These are phyloP conservation scores for Eucalyptus cloeziana DNA, from an alignment of 345 rosid species.

Conservation along the genomic window DNA sequence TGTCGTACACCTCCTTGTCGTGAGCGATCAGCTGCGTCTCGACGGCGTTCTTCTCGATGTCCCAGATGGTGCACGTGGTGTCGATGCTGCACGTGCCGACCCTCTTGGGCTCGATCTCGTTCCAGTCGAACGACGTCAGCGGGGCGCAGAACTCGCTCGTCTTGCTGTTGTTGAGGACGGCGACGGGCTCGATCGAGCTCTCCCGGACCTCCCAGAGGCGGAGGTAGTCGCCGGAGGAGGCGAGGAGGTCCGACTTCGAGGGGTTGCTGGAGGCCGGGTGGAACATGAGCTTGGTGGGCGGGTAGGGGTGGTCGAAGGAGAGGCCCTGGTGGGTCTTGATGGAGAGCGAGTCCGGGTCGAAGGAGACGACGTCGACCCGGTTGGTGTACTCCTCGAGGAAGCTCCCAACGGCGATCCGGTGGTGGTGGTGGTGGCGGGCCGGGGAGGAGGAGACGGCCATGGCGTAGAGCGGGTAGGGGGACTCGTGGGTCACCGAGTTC, in stretches of 20 bases:
- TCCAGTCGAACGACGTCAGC: slow-evolving; percentile 93
- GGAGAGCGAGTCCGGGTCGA: slow-evolving; percentile 61
- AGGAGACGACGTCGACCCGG: slow-evolving; percentile 75
- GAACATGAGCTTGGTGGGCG: slow-evolving; percentile 86
- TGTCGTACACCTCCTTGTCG: slow-evolving; percentile 94
- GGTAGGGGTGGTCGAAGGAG: slow-evolving; percentile 90
- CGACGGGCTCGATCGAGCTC: slow-evolving; percentile 56
- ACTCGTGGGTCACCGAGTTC: slow-evolving; percentile 69
- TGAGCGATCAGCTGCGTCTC: slow-evolving; percentile 96
- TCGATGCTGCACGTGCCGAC: slow-evolving; percentile 90
- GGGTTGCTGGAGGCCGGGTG: slow-evolving; percentile 42
- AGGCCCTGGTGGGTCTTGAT: slow-evolving; percentile 60
- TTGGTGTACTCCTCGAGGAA: slow-evolving; percentile 78
- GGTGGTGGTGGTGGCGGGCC: slow-evolving; percentile 8
- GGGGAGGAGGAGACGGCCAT: slow-evolving; percentile 63
- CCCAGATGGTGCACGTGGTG: slow-evolving; percentile 95
- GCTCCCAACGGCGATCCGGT: slow-evolving; percentile 80
- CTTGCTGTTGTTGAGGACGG: slow-evolving; percentile 69
- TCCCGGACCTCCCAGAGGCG: slow-evolving; percentile 76
- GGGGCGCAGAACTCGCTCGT: slow-evolving; percentile 81
- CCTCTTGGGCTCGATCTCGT: slow-evolving; percentile 80
- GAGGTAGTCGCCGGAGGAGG: slow-evolving; percentile 87
- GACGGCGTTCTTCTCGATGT: slow-evolving; percentile 60
- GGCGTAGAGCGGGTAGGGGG: slow-evolving; percentile 75
- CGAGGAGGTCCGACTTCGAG: slow-evolving; percentile 61